Conservation (phyloP, 768 basidiomycete genomes). For the Suillus subaureus region DNA sequence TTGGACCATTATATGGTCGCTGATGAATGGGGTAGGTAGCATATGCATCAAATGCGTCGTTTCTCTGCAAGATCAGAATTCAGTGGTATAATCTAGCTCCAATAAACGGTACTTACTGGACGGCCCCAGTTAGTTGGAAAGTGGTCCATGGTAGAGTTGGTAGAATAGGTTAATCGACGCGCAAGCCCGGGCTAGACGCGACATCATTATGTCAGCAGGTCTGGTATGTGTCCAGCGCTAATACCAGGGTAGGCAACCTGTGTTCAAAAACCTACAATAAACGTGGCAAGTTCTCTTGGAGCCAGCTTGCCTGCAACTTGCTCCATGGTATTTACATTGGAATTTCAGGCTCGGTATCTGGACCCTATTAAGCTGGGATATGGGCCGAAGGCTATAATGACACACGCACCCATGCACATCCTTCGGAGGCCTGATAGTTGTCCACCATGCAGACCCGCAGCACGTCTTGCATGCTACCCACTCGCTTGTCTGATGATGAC, state of each 20-base stretch:
- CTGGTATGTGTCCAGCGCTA: neutral
- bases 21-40: slow-evolving; percentile 76
- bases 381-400: neutral
- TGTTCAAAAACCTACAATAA: neutral
- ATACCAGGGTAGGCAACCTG: neutral
- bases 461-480: neutral
- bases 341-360: neutral
- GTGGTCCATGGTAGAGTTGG: slow-evolving; percentile 63
- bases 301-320: neutral
- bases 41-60: slow-evolving; percentile 75
- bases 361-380: neutral
- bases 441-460: neutral
- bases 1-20: slow-evolving; percentile 48
- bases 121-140: slow-evolving; percentile 85
- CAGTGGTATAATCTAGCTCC: neutral
- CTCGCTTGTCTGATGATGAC: neutral
- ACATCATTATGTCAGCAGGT: slow-evolving; percentile 13
- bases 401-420: neutral
- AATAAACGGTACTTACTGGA: slow-evolving; percentile 51
- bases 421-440: neutral
- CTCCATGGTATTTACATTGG: neutral
- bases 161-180: slow-evolving; percentile 18
- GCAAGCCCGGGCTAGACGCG: slow-evolving; percentile 22
- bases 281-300: neutral
- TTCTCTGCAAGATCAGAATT: slow-evolving; percentile 48